Evolutionary conservation across 2,329 filamentous ascomycete species (phyloP).

Genomic region (Plenodomus biglobosus): DNA sequence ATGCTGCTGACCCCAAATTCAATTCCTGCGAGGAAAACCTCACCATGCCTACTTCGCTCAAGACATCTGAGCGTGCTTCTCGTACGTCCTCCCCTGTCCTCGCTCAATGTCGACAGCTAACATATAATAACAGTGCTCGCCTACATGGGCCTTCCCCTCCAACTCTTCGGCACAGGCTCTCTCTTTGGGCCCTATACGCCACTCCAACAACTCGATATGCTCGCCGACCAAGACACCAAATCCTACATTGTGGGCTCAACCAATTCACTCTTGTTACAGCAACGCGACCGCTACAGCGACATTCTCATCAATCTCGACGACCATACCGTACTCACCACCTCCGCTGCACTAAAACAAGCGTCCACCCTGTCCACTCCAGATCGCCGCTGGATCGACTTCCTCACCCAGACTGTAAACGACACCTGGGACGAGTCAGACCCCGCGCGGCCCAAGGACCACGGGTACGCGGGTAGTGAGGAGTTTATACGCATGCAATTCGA

Average conservation of each 20-base stretch:
- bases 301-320: slow-evolving; percentile 96
- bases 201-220: slow-evolving; percentile 88
- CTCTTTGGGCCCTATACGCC: slow-evolving; percentile 97
- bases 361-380: slow-evolving; percentile 82
- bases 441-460: slow-evolving; percentile 85
- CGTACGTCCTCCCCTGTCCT: slow-evolving; percentile 45
- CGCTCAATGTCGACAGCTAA: slow-evolving; percentile 15
- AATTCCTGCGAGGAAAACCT: slow-evolving; percentile 77
- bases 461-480: slow-evolving; percentile 93
- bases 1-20: slow-evolving; percentile 92
- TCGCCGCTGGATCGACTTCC: slow-evolving; percentile 92
- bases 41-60: slow-evolving; percentile 77
- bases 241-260: slow-evolving; percentile 97
- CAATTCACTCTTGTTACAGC: slow-evolving; percentile 89
- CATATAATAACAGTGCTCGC: slow-evolving; percentile 62
- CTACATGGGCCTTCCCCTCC: slow-evolving; percentile 92
- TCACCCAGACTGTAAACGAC: slow-evolving; percentile 90
- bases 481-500: slow-evolving; percentile 97
- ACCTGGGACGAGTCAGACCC: slow-evolving; percentile 96
- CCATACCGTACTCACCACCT: slow-evolving; percentile 79
- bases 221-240: slow-evolving; percentile 92
- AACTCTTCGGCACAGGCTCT: slow-evolving; percentile 95
- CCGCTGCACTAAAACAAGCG: slow-evolving; percentile 72
- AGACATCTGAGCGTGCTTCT: slow-evolving; percentile 88
- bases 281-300: slow-evolving; percentile 94